Conservation (phyloP, 2,329 filamentous ascomycete species). For the Diaporthe caulivora region DNA sequence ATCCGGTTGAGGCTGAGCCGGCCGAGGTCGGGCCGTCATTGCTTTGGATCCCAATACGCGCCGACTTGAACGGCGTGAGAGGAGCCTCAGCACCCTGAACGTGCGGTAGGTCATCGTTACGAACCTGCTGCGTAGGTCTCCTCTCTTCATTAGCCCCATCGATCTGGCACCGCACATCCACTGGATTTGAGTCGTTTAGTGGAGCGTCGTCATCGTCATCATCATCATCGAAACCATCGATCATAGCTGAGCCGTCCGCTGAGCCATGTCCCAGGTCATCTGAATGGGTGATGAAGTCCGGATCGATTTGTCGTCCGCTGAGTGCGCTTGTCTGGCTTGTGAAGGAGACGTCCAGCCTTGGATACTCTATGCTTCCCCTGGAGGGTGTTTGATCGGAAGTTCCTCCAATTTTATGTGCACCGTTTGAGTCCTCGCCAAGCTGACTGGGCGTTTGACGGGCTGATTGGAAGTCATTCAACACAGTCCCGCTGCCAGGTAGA, state of each 20-base stretch:
- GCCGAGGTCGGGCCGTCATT: slow-evolving; percentile 12
- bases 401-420: neutral
- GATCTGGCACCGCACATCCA: neutral
- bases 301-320: slow-evolving; percentile 65
- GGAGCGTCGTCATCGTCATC: slow-evolving; percentile 5
- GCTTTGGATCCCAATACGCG: neutral
- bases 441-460: neutral
- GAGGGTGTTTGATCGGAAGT: neutral
- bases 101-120: slow-evolving; percentile 15
- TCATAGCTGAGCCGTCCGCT: slow-evolving; percentile 18
- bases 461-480: neutral
- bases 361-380: slow-evolving; percentile 44
- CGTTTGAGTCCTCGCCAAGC: neutral
- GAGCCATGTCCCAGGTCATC: slow-evolving; percentile 48
- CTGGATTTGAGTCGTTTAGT: neutral
- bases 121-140: slow-evolving; percentile 16
- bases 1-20: slow-evolving; percentile 31
- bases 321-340: slow-evolving; percentile 57
- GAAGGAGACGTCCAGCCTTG: slow-evolving; percentile 47
- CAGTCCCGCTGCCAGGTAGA: neutral
- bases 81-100: neutral
- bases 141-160: neutral
- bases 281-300: slow-evolving; percentile 48
- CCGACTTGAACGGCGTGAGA: neutral
- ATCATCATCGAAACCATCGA: slow-evolving; percentile 28